Conservation (phyloP, 805 yeast species). For the Suhomyces xylopsoci region DNA sequence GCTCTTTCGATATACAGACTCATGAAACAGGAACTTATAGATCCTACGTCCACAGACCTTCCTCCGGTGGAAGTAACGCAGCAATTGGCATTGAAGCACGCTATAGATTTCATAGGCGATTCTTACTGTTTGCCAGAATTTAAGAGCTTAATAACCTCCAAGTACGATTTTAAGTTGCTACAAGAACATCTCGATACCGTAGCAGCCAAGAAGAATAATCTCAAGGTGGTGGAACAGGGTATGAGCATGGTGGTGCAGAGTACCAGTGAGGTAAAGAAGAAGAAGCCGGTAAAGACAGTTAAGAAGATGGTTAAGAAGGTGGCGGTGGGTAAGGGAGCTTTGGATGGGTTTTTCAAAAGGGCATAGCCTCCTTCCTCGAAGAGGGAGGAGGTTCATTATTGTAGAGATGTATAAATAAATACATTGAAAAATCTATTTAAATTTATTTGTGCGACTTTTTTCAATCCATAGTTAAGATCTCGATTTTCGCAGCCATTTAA, state of each 20-base stretch:
- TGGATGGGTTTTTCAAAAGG: conserved; percentile 63
- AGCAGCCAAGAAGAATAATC: conserved; percentile 17
- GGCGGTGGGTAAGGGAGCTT: conserved; percentile 61
- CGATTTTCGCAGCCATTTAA: too few species aligned
- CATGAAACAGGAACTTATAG: conserved; percentile 1
- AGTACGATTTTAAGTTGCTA: conserved; percentile 20
- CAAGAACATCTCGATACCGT: conserved; percentile 15
- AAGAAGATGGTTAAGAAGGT: conserved; percentile 39
- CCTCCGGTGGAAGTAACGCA: conserved; percentile 35
- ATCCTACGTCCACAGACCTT: conserved; percentile 11
- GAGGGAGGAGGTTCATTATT: too few species aligned
- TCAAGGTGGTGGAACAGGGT: conserved; percentile 23
- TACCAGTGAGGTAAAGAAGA: conserved; percentile 19
- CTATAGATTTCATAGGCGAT: conserved; percentile 47
- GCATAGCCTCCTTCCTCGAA: conserved; percentile 11
- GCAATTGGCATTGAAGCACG: conserved; percentile 34
- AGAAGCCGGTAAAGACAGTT: conserved; percentile 17
- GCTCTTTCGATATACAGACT: neutral
- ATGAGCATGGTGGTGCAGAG: conserved; percentile 20
- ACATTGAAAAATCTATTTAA: too few species aligned
- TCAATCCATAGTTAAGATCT: too few species aligned
- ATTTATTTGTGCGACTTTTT: too few species aligned
- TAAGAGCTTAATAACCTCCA: conserved; percentile 12
- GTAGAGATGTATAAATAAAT: too few species aligned
- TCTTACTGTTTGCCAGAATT: conserved; percentile 37